Base-by-base conservation (phyloP, 768 basidiomycete species). In the Suillus occidentalis region DNA sequence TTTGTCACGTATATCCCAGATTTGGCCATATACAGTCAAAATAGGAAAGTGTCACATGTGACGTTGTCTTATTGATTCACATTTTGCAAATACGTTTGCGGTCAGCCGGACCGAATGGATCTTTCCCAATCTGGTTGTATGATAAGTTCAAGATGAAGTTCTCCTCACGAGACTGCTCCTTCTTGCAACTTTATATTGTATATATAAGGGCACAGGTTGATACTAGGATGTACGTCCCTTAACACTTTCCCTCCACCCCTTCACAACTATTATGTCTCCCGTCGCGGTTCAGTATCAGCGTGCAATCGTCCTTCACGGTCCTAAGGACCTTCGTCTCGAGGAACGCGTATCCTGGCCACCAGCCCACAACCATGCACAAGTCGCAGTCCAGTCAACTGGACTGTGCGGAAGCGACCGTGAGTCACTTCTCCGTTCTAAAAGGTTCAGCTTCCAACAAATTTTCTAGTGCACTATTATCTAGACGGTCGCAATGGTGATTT, bases 401-500 rank as follows among this genome's bases (percentile, higher is more conserved):
- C 86, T 99, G 61, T 99, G 96, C 71, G 96, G 96, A 65, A 88
- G 87, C 63, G 93, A 94, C 77, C 76, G 91, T 90, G 70, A 72
- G 87, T 83, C 36, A 59, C 60, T 37, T 52, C 37, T 49, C 55
- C 28, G 25, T 39, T 18, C 68, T 42, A 63, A 47, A 61, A 34
- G 25, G 31, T 16, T 13, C 49, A 67, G 31, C 7, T 55, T 58
- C 37, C 37, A 62, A 10, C 39, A 53, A 31, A 37, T 34, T 66
- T 28, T 40, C 28, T 70, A 96, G 94, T 96, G 12, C 96, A 97
- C 77, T 97, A 98, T 80, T 97, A 91, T 78, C 76, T 81, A 39
- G 89, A 95, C 70, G 95, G 91, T 25, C 87, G 93, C 50, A 99
- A 97, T 76, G 96, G 95, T 57, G 93, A 94, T 76, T 97, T 96